Percentiles rank a stretch among this genome's conserved stretches.
Conservation (phyloP, 1,284 basidiomycete genomes). For the Ceratobasidium sp. region DNA sequence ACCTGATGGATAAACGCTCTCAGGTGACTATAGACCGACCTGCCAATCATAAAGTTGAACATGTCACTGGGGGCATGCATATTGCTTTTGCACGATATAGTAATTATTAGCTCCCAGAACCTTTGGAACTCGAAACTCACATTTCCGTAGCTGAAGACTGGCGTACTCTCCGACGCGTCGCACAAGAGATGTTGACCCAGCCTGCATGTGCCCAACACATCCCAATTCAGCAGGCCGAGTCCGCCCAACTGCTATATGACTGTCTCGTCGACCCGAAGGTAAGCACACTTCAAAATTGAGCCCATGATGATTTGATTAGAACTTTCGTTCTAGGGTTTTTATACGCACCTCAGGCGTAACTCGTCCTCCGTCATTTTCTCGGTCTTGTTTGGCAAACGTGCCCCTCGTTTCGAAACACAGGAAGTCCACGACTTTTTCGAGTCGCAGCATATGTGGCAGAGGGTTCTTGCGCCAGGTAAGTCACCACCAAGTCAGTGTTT, state of each 20-base stretch:
- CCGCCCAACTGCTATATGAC: constrained; percentile 54
- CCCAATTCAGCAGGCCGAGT: constrained; percentile 53
- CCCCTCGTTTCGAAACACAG: constrained; percentile 1
- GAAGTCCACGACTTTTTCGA: not conserved
- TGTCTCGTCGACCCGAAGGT: constrained; percentile 51
- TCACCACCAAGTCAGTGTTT: too few species aligned
- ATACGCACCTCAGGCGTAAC: not conserved
- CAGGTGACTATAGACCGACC: constrained; percentile 36
- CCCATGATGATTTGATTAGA: not conserved
- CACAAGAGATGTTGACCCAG: constrained; percentile 51
- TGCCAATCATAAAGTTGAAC: constrained; percentile 48
- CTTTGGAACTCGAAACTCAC: not conserved
- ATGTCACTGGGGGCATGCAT: constrained; percentile 44
- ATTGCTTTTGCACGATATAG: constrained; percentile 49
- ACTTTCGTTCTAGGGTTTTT: not conserved
- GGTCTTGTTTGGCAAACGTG: constrained; percentile 20
- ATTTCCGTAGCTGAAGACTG: constrained; percentile 49
- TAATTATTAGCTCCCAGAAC: constrained; percentile 42
- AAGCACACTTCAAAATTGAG: constrained; percentile 1
- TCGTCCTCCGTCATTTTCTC: constrained; percentile 21
- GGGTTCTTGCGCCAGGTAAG: constrained; percentile 27
- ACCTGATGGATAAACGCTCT: constrained; percentile 50
- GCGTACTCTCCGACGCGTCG: constrained; percentile 51
- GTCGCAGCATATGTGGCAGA: constrained; percentile 1
- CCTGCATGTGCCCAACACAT: constrained; percentile 49